Evolutionary conservation across 225 moss, liverwort and hornwort genomes (phyloP).

Genomic region (Ulota crispa): DNA sequence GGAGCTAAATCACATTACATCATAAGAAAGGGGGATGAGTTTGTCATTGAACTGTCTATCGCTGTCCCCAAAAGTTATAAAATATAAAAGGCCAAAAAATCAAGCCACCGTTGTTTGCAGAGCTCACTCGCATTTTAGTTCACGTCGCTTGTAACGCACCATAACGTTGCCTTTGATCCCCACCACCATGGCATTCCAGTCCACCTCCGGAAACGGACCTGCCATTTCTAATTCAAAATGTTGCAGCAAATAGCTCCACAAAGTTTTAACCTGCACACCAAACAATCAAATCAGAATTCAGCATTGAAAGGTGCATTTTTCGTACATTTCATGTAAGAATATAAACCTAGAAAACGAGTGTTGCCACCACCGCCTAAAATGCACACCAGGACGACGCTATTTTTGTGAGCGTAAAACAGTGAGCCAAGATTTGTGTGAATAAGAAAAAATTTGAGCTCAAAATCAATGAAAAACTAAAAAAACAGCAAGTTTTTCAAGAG

Average conservation of each 20-base stretch:
- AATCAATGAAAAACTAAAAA: too few relatives aligned
- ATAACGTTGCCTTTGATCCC: slow-evolving; percentile 81
- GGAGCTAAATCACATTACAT: slow-evolving; percentile 10
- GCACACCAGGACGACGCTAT: not conserved
- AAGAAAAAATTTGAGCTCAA: too few relatives aligned
- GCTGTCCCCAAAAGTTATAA: not conserved
- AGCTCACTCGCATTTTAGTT: slow-evolving; percentile 46
- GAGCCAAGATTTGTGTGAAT: too few relatives aligned
- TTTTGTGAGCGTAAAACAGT: too few relatives aligned
- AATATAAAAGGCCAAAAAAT: not conserved
- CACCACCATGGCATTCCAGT: slow-evolving; percentile 98
- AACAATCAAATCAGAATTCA: not conserved
- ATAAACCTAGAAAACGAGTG: not conserved
- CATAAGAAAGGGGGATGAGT: not conserved
- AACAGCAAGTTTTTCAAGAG: too few relatives aligned
- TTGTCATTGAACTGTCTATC: not conserved
- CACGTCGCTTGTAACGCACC: slow-evolving; percentile 83
- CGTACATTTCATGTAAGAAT: not conserved
- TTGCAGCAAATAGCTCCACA: slow-evolving; percentile 91
- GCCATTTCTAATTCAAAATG: slow-evolving; percentile 74
- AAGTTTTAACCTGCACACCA: slow-evolving; percentile 69
- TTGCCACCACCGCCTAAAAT: not conserved
- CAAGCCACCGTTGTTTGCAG: not conserved
- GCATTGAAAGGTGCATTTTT: not conserved
- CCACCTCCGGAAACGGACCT: slow-evolving; percentile 70